Conservation (phyloP, 2,329 filamentous ascomycete species). For the Fusarium graminum region DNA sequence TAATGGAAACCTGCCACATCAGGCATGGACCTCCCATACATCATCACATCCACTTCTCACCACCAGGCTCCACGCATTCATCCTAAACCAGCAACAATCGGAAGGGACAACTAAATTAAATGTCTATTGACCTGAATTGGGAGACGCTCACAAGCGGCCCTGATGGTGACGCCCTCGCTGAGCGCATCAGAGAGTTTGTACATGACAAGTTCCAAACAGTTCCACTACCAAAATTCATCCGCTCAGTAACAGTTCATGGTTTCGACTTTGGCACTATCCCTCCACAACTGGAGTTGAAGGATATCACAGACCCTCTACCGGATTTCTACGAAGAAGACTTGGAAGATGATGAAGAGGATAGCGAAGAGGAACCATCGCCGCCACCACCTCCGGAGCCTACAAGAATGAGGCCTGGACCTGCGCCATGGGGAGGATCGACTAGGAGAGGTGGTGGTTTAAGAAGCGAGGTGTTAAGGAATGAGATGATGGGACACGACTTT, state of each 20-base stretch:
- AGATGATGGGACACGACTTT: conserved; percentile 58
- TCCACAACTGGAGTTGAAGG: conserved; percentile 91
- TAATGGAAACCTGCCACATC: conserved; percentile 16
- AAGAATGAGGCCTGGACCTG: conserved; percentile 41
- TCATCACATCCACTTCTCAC: conserved; percentile 32
- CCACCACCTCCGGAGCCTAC: conserved; percentile 35
- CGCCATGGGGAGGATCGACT: conserved; percentile 31
- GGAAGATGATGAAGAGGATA: conserved; percentile 62
- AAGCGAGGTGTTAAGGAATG: conserved; percentile 52
- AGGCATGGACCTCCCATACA: conserved; percentile 1
- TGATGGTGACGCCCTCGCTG: conserved; percentile 86
- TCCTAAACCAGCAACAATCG: not conserved
- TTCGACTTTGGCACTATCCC: conserved; percentile 91
- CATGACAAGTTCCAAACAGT: conserved; percentile 96
- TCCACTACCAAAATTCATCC: conserved; percentile 92
- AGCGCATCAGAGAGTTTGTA: conserved; percentile 90
- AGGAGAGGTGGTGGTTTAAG: conserved; percentile 50
- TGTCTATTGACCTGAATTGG: conserved; percentile 99
- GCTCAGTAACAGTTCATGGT: conserved; percentile 91
- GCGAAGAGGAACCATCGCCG: conserved; percentile 51
- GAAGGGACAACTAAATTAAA: conserved; percentile 55
- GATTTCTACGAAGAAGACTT: conserved; percentile 94
- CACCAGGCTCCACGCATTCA: not conserved
- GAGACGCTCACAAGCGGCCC: conserved; percentile 89
- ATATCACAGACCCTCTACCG: conserved; percentile 93